Percentiles rank a stretch among this genome's conserved stretches.
phyloP scores from a whole-genome alignment of 1,284 basidiomycete species.

The Rhodotorula glutinis region DNA sequence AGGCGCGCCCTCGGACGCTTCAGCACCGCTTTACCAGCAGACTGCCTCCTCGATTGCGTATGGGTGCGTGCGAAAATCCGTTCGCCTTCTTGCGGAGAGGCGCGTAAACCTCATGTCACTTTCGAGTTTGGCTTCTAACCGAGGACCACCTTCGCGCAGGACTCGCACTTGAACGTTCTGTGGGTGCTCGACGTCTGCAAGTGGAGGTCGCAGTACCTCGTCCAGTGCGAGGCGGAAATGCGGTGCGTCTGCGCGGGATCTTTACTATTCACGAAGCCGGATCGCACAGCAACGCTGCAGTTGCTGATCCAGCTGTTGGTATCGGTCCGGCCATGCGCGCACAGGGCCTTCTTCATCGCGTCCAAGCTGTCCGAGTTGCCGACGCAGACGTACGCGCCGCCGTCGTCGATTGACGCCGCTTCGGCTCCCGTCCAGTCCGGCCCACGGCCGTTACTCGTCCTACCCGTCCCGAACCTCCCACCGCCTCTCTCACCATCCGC shows the following conservation, averaged over 20 bases:
- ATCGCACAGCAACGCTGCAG: too few species aligned
- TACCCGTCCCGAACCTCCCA: slow-evolving; percentile 11
- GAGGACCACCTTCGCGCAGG: slow-evolving; percentile 1
- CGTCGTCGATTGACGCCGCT: too few species aligned
- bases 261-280: background rate
- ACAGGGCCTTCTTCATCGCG: slow-evolving; percentile 33
- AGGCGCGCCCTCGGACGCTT: slow-evolving; percentile 33
- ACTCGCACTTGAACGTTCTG: slow-evolving; percentile 9
- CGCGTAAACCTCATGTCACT: background rate
- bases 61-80: slow-evolving; percentile 12
- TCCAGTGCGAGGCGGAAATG: slow-evolving; percentile 22
- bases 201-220: slow-evolving; percentile 28
- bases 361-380: slow-evolving; percentile 36
- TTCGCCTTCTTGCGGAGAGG: too few species aligned
- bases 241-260: slow-evolving; percentile 4
- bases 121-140: background rate
- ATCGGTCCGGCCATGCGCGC: too few species aligned
- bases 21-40: slow-evolving; percentile 28
- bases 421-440: background rate
- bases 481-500: slow-evolving; percentile 7
- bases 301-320: background rate
- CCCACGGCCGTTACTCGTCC: slow-evolving; percentile 16
- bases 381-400: slow-evolving; percentile 14
- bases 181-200: slow-evolving; percentile 38
- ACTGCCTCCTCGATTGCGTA: slow-evolving; percentile 38